Conservation (phyloP, 2,329 filamentous ascomycete species). For the Ramularia collo-cygni region DNA sequence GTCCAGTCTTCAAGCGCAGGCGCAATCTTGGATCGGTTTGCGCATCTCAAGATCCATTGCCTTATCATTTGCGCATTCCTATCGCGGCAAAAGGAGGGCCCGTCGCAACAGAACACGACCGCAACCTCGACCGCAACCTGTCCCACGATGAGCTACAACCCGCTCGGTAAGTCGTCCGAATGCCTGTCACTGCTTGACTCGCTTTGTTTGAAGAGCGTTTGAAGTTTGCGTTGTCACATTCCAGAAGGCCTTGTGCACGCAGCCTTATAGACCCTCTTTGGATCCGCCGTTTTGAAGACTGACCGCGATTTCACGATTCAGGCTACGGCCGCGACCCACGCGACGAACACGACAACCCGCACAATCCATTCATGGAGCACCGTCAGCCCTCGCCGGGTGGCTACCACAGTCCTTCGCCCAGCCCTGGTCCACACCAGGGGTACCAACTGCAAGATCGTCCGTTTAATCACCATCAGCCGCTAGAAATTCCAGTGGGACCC, state of each 20-base stretch:
- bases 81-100: too few species aligned
- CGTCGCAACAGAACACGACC: not conserved
- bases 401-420: slow-evolving; percentile 72
- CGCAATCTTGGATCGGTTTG: too few species aligned
- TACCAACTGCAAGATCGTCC: slow-evolving; percentile 79
- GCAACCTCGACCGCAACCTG: not conserved
- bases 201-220: slow-evolving; percentile 10
- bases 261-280: slow-evolving; percentile 1
- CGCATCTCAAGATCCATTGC: too few species aligned
- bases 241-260: not conserved
- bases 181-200: too few species aligned
- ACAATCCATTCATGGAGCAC: slow-evolving; percentile 20
- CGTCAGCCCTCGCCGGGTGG: slow-evolving; percentile 41
- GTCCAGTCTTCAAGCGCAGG: too few species aligned
- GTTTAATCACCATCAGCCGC: slow-evolving; percentile 51
- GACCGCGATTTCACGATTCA: slow-evolving; percentile 6
- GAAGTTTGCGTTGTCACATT: slow-evolving; percentile 4
- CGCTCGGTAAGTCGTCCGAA: slow-evolving; percentile 20
- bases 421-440: slow-evolving; percentile 66
- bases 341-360: slow-evolving; percentile 12
- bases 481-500: slow-evolving; percentile 64
- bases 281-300: slow-evolving; percentile 6
- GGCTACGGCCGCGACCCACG: slow-evolving; percentile 19
- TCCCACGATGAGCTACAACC: slow-evolving; percentile 21
- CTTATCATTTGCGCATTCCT: too few species aligned